Percentiles rank a stretch among this genome's conserved stretches.
phyloP scores from a whole-genome alignment of 2,329 filamentous ascomycete genomes.

The Hypoxylon sp. region DNA sequence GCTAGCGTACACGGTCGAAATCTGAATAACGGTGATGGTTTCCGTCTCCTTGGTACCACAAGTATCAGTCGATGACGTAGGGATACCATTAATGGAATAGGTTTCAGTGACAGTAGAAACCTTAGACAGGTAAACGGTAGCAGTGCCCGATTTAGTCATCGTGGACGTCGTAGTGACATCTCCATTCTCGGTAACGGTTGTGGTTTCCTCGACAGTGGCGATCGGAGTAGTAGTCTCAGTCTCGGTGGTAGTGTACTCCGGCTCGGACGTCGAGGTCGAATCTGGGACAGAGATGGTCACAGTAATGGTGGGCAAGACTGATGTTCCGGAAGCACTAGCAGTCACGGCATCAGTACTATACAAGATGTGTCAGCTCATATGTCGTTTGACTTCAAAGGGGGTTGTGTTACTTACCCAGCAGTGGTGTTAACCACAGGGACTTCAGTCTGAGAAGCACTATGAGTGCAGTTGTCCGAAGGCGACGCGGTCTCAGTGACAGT shows the following conservation, averaged over 20 bases:
- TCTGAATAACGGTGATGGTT: slow-evolving; percentile 26
- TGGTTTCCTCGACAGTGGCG: slow-evolving; percentile 25
- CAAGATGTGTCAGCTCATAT: slow-evolving; percentile 22
- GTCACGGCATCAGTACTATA: slow-evolving; percentile 25
- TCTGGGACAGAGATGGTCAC: not conserved
- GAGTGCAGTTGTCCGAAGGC: slow-evolving; percentile 30
- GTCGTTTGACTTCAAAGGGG: not conserved
- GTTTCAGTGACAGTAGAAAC: slow-evolving; percentile 12
- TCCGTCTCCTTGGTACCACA: slow-evolving; percentile 29
- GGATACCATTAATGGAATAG: not conserved
- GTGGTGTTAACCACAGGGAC: slow-evolving; percentile 10
- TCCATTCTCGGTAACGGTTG: slow-evolving; percentile 12
- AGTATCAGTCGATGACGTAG: slow-evolving; percentile 6
- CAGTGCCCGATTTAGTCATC: slow-evolving; percentile 1
- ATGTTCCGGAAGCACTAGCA: not conserved
- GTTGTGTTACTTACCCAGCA: slow-evolving; percentile 28
- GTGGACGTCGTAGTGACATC: slow-evolving; percentile 4
- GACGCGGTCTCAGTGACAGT: slow-evolving; percentile 25
- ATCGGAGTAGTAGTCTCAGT: slow-evolving; percentile 28
- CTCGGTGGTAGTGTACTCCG: slow-evolving; percentile 28
- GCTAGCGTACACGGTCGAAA: slow-evolving; percentile 30
- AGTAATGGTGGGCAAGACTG: not conserved
- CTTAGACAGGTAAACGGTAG: slow-evolving; percentile 13
- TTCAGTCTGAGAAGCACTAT: not conserved
- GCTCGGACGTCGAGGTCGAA: not conserved